Evolutionary conservation across 768 basidiomycete species (phyloP), one percentile per base, ranked within the genome.

Genomic region (Tricholoma flavovirens): DNA sequence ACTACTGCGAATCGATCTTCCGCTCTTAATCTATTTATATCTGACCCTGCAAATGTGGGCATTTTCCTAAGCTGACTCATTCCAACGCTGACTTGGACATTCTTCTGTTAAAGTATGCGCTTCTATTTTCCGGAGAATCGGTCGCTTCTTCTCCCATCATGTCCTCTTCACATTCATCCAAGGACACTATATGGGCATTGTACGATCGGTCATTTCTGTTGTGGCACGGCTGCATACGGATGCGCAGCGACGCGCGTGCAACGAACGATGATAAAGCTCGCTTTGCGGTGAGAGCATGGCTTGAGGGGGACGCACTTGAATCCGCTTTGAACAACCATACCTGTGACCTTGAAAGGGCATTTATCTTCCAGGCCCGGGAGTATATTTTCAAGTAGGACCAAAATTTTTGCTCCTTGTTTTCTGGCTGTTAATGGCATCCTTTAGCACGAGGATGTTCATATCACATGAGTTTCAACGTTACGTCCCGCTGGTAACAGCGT

Each of bases 61-160:
- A 4, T 46, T 30, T 38, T 49, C 40, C 19, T 46, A 49, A 45
- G 19, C 15, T 43, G 45, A 43, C 24, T 55, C n/a, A 60, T 17
- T 21, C 40, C 4, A 11, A 21, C 11, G 11, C n/a, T 62, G 22
- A n/a, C n/a, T n/a, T n/a, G n/a, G n/a, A 63, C 49, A 52, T 30
- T 43, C 40, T 38, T 6, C 50, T 50, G 40, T 26, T 58, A 12
- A 62, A 90, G 88, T 87, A 83, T 66, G 80, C 82, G 1, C 67
- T 90, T n/a, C 70, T 90, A 19, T 90, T 90, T 66, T 83, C 87
- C 6, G 88, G 86, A n/a, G 88, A 90, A 69, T 76, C 80, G 11
- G 69, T 83, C 22, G 69, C 67, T 2, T 70, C 69, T 26, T 75
- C 71, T 9, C 73, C 72, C 10, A 40, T 62, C 19, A 55, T 69